A percentile compares a stretch with the other conserved stretches of the same genome.
phyloP scores from a whole-genome alignment of 495 filamentous ascomycete genomes.

The Xylaria intraflava region DNA sequence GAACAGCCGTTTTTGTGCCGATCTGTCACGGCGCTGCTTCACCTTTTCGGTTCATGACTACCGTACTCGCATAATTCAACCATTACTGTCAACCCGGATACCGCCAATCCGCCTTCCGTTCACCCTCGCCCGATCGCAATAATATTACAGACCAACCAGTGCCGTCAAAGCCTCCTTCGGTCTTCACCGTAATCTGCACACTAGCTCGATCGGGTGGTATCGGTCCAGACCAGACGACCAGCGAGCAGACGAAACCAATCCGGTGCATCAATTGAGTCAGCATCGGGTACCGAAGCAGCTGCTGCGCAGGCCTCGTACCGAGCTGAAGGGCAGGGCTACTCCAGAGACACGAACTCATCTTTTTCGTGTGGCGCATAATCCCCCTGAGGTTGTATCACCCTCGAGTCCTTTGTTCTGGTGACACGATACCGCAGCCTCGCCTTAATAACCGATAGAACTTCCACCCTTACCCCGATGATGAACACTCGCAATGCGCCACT shows the following conservation, averaged over 20 bases:
- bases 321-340: constrained; percentile 10
- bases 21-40: neutral
- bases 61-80: neutral
- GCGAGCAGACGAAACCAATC: neutral
- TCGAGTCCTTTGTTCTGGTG: constrained; percentile 1
- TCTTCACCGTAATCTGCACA: neutral
- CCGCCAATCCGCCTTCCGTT: neutral
- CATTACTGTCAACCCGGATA: neutral
- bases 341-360: constrained; percentile 15
- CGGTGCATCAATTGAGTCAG: neutral
- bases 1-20: neutral
- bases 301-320: constrained; percentile 15
- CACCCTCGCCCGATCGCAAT: neutral
- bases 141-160: neutral
- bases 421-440: neutral
- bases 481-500: constrained; percentile 56
- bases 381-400: neutral
- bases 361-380: constrained; percentile 22
- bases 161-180: neutral
- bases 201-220: neutral
- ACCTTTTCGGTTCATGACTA: neutral
- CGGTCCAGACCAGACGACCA: neutral
- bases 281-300: constrained; percentile 7
- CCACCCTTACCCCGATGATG: constrained; percentile 27
- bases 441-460: neutral